Conservation (phyloP, 495 filamentous ascomycete genomes). For the Daldinia caldariorum region DNA sequence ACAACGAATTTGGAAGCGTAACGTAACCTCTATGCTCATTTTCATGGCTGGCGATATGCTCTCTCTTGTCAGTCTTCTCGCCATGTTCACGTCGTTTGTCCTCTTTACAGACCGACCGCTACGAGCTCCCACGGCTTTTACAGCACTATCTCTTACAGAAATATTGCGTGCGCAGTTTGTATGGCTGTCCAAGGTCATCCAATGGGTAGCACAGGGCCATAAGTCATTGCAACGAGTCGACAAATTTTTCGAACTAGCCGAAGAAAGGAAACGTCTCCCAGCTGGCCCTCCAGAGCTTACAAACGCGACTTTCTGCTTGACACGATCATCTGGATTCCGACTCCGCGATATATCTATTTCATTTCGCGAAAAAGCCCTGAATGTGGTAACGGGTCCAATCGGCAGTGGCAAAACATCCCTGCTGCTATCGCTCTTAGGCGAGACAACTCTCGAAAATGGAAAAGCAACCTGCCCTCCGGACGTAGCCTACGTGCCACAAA, state of each 20-base stretch:
- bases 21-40: conserved; percentile 4
- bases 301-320: conserved; percentile 7
- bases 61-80: neutral
- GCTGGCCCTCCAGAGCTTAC: neutral
- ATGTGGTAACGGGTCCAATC: neutral
- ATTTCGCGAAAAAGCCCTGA: neutral
- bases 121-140: neutral
- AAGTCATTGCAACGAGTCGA: conserved; percentile 1
- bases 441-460: conserved; percentile 6
- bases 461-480: conserved; percentile 8
- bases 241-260: neutral
- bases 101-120: neutral
- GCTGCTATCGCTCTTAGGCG: conserved; percentile 5
- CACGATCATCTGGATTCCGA: neutral
- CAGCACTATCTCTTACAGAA: conserved; percentile 5
- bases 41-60: conserved; percentile 7
- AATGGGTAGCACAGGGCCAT: neutral
- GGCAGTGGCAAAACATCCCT: conserved; percentile 7
- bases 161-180: conserved; percentile 7
- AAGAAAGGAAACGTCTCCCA: conserved; percentile 2
- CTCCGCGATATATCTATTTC: neutral
- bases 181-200: conserved; percentile 2
- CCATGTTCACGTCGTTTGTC: conserved; percentile 1
- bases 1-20: conserved; percentile 8
- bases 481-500: conserved; percentile 2